Evolutionary conservation across 768 basidiomycete genomes (phyloP).

Genomic region (Leccinum disarticulatum): DNA sequence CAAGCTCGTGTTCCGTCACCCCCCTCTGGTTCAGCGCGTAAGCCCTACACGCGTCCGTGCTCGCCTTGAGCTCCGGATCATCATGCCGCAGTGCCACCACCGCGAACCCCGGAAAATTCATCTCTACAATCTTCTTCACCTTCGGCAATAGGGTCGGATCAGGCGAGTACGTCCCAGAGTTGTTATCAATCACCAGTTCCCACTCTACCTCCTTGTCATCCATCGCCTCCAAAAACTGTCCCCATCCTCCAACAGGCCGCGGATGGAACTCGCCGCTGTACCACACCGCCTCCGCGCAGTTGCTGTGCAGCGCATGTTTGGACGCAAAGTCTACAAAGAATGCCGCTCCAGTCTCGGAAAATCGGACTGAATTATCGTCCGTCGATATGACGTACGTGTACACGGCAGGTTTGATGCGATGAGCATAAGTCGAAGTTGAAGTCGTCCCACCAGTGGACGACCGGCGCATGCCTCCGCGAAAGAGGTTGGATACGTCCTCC

Average conservation of each 20-base stretch:
- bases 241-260: conserved; percentile 69
- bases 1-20: conserved; percentile 55
- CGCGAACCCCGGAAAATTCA: conserved; percentile 68
- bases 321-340: conserved; percentile 87
- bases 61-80: conserved; percentile 55
- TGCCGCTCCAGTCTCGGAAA: conserved; percentile 84
- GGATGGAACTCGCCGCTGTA: conserved; percentile 83
- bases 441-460: conserved; percentile 12
- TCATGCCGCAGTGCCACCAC: conserved; percentile 55
- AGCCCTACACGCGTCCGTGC: conserved; percentile 63
- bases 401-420: conserved; percentile 74
- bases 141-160: conserved; percentile 59
- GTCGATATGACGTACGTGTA: conserved; percentile 84
- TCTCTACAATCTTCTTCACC: conserved; percentile 62
- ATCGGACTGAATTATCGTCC: conserved; percentile 74
- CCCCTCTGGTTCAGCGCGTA: conserved; percentile 66
- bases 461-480: conserved; percentile 44
- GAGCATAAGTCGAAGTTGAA: conserved; percentile 20
- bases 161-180: conserved; percentile 83
- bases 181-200: conserved; percentile 87
- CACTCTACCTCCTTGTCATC: conserved; percentile 60
- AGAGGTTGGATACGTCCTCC: conserved; percentile 49
- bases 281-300: conserved; percentile 63
- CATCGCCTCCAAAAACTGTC: conserved; percentile 52
- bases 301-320: conserved; percentile 83